Base-by-base conservation (phyloP, 2,329 filamentous ascomycete species). In the Pseudocercospora ulei region DNA sequence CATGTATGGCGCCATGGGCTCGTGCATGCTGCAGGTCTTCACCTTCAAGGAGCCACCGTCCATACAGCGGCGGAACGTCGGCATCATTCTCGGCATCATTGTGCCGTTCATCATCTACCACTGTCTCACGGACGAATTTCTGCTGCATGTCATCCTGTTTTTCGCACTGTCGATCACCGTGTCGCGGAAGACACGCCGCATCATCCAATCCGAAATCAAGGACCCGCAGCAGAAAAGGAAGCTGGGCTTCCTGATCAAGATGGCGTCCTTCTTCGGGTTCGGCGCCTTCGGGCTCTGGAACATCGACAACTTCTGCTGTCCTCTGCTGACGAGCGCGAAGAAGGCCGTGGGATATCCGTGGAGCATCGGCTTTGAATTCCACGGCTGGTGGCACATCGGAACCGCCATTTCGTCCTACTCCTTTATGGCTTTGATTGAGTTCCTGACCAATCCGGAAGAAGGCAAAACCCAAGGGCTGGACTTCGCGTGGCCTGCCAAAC, bases 311-410 rank as follows among this genome's bases (percentile, higher is more conserved):
- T 64, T 72, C n/a, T 82, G 76, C 58, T 92, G 84, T 58, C 64
- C 67, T n/a, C 70, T 68, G 14, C 62, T 88, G 41, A 73, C 76
- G n/a, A 58, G 58, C 29, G 80, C 75, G 73, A 72, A 84, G 38
- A 72, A 76, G 37, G 59, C 70, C 27, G 62, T 90, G 14, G 77
- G 80, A 7, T 67, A 88, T 51, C 84, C 84, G 0, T 88, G 82
- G 82, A 80, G 82, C 1, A 67, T 86, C 9, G 44, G 88, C 3
- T 68, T 90, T 1, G 78, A 82, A 53, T 75, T 76, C 1, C 78
- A 82, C 59, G 78, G 77, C 4, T 81, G 76, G 75, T 81, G 78
- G 78, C 82, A 88, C 62, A 57, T 87, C 23, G 76, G 88, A 71
- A 90, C 84, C 0, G 82, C 49, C 1, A 39, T 53, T 3, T 27